Percentiles rank a stretch among this genome's conserved stretches.
phyloP scores from a whole-genome alignment of 177 flowering plant genomes.

The Telopea speciosissima region DNA sequence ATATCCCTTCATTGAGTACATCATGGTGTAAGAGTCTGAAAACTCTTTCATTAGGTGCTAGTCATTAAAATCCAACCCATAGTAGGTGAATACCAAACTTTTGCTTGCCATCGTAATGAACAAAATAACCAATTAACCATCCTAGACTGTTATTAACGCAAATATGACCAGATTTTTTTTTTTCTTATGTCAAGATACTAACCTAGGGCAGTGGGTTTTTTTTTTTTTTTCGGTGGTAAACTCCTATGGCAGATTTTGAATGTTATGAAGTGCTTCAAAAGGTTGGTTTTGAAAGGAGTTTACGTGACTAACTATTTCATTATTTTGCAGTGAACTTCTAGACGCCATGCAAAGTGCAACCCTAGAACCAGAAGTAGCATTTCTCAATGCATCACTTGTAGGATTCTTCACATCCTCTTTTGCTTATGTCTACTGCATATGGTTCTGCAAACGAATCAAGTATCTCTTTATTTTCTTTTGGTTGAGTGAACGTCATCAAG shows the following conservation, averaged over 20 bases:
- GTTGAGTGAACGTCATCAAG: neutral
- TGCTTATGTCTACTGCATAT: neutral
- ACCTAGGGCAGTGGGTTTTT: too few species aligned
- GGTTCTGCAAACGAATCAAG: neutral
- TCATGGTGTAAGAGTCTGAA: too few species aligned
- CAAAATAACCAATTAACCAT: too few species aligned
- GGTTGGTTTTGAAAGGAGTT: neutral
- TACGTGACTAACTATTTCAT: neutral
- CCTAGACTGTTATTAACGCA: too few species aligned
- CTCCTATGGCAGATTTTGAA: neutral
- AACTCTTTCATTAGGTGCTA: too few species aligned
- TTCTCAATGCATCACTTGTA: slow-evolving; percentile 83
- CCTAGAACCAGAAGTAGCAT: slow-evolving; percentile 70
- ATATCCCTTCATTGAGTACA: too few species aligned
- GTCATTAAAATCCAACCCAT: neutral
- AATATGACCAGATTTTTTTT: too few species aligned
- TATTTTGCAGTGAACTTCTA: slow-evolving; percentile 62
- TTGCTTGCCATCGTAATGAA: too few species aligned
- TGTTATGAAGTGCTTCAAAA: neutral
- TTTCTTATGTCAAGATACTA: neutral
- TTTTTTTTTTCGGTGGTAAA: too few species aligned
- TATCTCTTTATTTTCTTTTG: neutral
- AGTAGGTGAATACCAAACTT: neutral
- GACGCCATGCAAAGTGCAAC: slow-evolving; percentile 70
- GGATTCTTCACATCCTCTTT: slow-evolving; percentile 4